These are phyloP conservation scores for Penicillium turbatum DNA, from an alignment of 495 filamentous ascomycete genomes.

Conservation along the genomic window DNA sequence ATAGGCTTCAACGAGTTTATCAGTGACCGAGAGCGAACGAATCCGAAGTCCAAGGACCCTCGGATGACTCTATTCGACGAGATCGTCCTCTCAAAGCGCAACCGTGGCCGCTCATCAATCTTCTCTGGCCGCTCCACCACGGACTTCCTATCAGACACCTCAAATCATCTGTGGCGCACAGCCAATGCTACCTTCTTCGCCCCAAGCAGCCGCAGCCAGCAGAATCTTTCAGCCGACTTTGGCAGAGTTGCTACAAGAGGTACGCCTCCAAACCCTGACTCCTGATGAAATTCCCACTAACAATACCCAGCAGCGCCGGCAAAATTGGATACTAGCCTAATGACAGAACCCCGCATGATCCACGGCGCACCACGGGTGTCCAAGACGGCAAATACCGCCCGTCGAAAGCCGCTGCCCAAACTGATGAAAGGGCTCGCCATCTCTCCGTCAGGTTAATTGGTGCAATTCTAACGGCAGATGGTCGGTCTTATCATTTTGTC, in stretches of 20 bases:
- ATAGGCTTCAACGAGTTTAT: slow-evolving; percentile 94
- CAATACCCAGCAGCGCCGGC: slow-evolving; percentile 56
- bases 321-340: slow-evolving; percentile 76
- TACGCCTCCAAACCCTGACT: slow-evolving; percentile 31
- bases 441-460: slow-evolving; percentile 38
- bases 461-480: slow-evolving; percentile 13
- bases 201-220: slow-evolving; percentile 56
- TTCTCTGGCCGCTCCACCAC: slow-evolving; percentile 50
- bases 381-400: slow-evolving; percentile 53
- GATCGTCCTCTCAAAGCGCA: slow-evolving; percentile 90
- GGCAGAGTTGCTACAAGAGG: slow-evolving; percentile 53
- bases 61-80: slow-evolving; percentile 88
- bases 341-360: slow-evolving; percentile 81
- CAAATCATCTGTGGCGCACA: slow-evolving; percentile 90
- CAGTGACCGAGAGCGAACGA: slow-evolving; percentile 70
- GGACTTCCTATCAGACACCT: slow-evolving; percentile 76
- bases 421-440: slow-evolving; percentile 54
- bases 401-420: slow-evolving; percentile 71
- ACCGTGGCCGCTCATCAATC: slow-evolving; percentile 62
- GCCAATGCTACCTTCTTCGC: slow-evolving; percentile 69
- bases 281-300: slow-evolving; percentile 13
- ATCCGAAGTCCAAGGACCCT: slow-evolving; percentile 53
- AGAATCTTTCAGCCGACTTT: slow-evolving; percentile 63
- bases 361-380: slow-evolving; percentile 68
- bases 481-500: slow-evolving; percentile 4